Base-by-base conservation (phyloP, 768 basidiomycete genomes). In the Artomyces pyxidatus region DNA sequence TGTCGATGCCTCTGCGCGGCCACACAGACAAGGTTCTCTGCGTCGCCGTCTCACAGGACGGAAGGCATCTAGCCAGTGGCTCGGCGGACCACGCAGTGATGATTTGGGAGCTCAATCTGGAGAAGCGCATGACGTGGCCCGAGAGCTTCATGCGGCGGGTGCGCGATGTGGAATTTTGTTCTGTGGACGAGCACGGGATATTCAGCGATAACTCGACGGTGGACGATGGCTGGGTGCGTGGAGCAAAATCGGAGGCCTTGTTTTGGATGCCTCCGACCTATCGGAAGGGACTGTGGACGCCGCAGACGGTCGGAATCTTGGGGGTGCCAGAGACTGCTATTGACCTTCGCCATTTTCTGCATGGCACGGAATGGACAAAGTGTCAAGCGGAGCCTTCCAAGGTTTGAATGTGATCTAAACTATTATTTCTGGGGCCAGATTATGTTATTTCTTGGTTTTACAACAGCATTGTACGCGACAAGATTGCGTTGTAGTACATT, bases 201-300 rank as follows among this genome's bases (percentile, higher is more conserved):
- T 42, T 52, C 1, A 21, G 37, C 7, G 37, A 52, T 14, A 35
- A 37, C n/a, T 21, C 10, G 11, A 3, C 27, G 8, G 19, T 19
- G 17, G 38, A 40, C 7, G 37, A 43, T 19, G 51, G 48, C 5
- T 52, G 51, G 51, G n/a, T 52, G 25, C 29, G 37, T 21, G 51
- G 48, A n/a, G 19, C 48, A 3, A 50, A 23, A 37, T 19, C 26
- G 14, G 29, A 50, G 7, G 6, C n/a, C 6, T 32, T 52, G 35
- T 50, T 41, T 19, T 52, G 51, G 51, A 50, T 52, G 11, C 42
- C 51, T 4, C 22, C 51, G 2, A 19, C n/a, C 11, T 49, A 52
- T 42, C 48, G 51, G 14, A 16, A 22, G 11, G 48, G 51, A 4
- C 23, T 52, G 29, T 41, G 46, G 50, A 52, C 37, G 29, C 51